Evolutionary conservation across 495 filamentous ascomycete genomes (phyloP), one percentile per base, ranked within the genome.

Genomic region (Penicillium macrosclerotiorum): DNA sequence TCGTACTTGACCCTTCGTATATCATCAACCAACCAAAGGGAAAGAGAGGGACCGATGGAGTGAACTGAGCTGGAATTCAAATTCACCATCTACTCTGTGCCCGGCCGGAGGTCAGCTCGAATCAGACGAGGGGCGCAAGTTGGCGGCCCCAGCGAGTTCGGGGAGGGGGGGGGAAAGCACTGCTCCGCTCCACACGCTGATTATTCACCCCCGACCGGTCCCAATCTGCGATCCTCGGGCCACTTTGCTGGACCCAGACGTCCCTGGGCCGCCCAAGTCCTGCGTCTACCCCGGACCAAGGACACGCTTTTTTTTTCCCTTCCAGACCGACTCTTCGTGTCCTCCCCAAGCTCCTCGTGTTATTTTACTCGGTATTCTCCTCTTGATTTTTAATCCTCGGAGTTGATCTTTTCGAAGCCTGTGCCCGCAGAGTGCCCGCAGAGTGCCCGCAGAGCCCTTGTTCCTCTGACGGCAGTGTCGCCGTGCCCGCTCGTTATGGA

Each of bases 211-310:
- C 34, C 39, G 34, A 36, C 42, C 48, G 24, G 23, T 33, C 44
- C 40, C 53, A 50, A 52, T 50, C 49, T 19, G 38, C 34, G 27
- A 40, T 39, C 9, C 24, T 20, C 42, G 37, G 44, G 49, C 59
- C 57, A 63, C 57, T 22, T 3, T 2, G 24, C 12, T 34, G 54
- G 52, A 57, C 54, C 42, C 55, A 45, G 52, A 44, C 44, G 51
- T 51, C 41, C n/a, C n/a, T n/a, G 25, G 12, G 38, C 9, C 24
- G 19, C 24, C 25, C 5, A 11, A 5, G 25, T 27, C 25, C 13
- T 41, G 38, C 38, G 8, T 52, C 54, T 69, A 67, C 65, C 62
- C 67, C 60, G 46, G 62, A 67, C 62, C 60, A 65, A 53, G 54
- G 62, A 53, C 46, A 37, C 49, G 35, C 37, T 38, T 32, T 45